phyloP scores from a whole-genome alignment of 1,139 yeast species.

The Ogataea hybrid region DNA sequence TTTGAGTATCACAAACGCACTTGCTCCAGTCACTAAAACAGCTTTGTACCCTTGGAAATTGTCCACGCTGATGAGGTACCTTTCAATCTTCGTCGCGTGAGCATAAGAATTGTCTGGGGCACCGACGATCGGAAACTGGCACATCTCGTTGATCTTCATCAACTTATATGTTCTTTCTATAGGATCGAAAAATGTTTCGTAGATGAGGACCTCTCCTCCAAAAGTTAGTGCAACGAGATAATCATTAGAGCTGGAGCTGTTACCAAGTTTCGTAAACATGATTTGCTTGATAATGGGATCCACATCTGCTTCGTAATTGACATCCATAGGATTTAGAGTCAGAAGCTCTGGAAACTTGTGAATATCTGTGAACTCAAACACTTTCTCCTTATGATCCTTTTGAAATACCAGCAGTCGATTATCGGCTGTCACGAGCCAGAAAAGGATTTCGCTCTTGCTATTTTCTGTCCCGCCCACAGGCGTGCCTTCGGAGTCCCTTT shows the following conservation, averaged over 20 bases:
- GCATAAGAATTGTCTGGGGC: slow-evolving; percentile 78
- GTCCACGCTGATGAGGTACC: slow-evolving; percentile 61
- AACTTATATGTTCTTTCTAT: slow-evolving; percentile 45
- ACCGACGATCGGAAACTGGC: slow-evolving; percentile 51
- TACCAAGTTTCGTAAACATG: slow-evolving; percentile 66
- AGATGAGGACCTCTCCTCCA: slow-evolving; percentile 75
- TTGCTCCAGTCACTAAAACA: slow-evolving; percentile 72
- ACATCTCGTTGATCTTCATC: slow-evolving; percentile 44
- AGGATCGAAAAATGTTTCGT: slow-evolving; percentile 52
- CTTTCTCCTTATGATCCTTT: slow-evolving; percentile 61
- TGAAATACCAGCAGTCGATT: slow-evolving; percentile 67
- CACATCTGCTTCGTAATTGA: slow-evolving; percentile 55
- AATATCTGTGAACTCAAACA: slow-evolving; percentile 61
- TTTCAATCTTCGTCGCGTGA: slow-evolving; percentile 65
- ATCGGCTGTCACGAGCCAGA: slow-evolving; percentile 73
- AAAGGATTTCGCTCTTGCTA: slow-evolving; percentile 42
- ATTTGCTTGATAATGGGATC: slow-evolving; percentile 77
- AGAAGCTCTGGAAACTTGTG: slow-evolving; percentile 56
- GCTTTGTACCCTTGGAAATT: slow-evolving; percentile 58
- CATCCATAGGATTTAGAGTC: slow-evolving; percentile 54
- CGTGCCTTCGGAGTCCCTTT: slow-evolving; percentile 25
- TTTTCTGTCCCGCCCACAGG: slow-evolving; percentile 19
- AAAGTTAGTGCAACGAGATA: slow-evolving; percentile 69
- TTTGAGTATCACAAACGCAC: slow-evolving; percentile 68
- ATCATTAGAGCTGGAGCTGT: slow-evolving; percentile 46